Evolutionary conservation across 805 yeast species (phyloP).

Genomic region (Jamesozyma hellenica): DNA sequence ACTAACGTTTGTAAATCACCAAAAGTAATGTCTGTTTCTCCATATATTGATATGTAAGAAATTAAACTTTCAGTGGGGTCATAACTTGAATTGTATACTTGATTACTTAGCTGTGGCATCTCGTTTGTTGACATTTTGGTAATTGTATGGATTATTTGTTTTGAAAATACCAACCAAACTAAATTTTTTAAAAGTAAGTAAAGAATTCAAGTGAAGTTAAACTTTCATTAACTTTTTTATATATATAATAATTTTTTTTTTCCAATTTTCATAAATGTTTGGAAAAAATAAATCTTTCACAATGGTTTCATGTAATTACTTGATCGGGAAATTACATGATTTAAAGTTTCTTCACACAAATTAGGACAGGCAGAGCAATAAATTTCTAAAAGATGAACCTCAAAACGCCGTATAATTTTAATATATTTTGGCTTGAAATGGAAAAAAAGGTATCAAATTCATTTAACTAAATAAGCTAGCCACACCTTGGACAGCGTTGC

Average conservation of each 20-base stretch:
- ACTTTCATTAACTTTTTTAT: not conserved
- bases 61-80: constrained; percentile 23
- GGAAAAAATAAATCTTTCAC: not conserved
- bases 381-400: not conserved
- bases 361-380: not conserved
- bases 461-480: no score
- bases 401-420: not conserved
- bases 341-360: not conserved
- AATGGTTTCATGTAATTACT: constrained; percentile 18
- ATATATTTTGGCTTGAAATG: not conserved
- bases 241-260: no score
- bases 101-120: constrained; percentile 7
- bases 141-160: no score
- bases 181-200: no score
- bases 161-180: no score
- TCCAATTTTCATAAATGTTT: not conserved
- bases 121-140: not conserved
- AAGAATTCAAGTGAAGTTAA: no score
- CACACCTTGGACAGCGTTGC: no score
- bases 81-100: constrained; percentile 17
- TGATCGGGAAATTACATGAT: constrained; percentile 15
- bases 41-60: constrained; percentile 36
- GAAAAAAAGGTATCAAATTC: no score
- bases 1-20: constrained; percentile 34
- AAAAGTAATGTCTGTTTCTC: constrained; percentile 32